Evolutionary conservation across 768 basidiomycete species (phyloP).

Genomic region (Leccinum pellstonianum): DNA sequence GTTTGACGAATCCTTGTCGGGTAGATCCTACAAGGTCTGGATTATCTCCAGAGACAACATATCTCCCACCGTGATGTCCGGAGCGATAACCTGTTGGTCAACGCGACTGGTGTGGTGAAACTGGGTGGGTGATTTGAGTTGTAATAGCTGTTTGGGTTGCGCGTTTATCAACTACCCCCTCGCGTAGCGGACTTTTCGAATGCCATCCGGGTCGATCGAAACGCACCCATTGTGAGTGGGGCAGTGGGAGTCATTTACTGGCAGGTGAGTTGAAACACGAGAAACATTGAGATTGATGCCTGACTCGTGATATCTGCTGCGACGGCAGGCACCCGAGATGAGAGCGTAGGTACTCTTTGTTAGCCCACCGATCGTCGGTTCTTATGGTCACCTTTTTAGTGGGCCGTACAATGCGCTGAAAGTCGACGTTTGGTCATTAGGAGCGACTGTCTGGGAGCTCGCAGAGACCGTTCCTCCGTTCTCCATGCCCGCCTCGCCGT

Average conservation of each 20-base stretch:
- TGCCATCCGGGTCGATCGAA: slow-evolving; percentile 58
- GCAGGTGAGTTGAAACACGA: slow-evolving; percentile 50
- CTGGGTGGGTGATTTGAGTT: slow-evolving; percentile 49
- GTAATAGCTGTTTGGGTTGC: neutral
- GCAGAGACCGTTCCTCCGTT: slow-evolving; percentile 77
- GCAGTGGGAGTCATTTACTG: slow-evolving; percentile 74
- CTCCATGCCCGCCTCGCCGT: slow-evolving; percentile 37
- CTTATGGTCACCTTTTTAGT: slow-evolving; percentile 33
- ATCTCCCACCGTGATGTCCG: slow-evolving; percentile 85
- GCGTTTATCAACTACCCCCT: slow-evolving; percentile 1
- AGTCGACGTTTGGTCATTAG: slow-evolving; percentile 79
- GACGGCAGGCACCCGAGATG: slow-evolving; percentile 66
- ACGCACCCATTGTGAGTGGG: slow-evolving; percentile 52
- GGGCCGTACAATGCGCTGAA: slow-evolving; percentile 72
- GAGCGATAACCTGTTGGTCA: slow-evolving; percentile 79
- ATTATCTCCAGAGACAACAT: slow-evolving; percentile 58
- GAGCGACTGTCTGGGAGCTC: slow-evolving; percentile 83
- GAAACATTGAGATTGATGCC: neutral
- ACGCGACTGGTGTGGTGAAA: slow-evolving; percentile 67
- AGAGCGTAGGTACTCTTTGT: slow-evolving; percentile 50
- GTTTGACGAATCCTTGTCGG: slow-evolving; percentile 2
- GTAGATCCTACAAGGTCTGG: slow-evolving; percentile 64
- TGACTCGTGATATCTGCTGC: neutral
- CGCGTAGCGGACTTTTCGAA: slow-evolving; percentile 75
- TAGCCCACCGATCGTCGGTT: neutral